Base-by-base conservation (phyloP, 495 filamentous ascomycete genomes). In the Parmelia sp. region DNA sequence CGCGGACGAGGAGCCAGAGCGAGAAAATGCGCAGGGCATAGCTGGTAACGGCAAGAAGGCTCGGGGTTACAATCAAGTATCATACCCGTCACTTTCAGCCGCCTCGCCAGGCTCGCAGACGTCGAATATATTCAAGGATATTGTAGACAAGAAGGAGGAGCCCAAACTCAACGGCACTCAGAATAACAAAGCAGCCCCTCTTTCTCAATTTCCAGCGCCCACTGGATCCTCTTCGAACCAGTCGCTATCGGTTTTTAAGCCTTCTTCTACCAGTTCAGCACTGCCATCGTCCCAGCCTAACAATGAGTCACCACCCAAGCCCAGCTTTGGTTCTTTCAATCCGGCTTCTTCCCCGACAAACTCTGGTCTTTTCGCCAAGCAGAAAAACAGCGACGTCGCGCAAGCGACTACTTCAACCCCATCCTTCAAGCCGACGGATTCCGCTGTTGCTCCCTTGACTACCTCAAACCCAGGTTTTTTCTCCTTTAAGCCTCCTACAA, bases 81-180 rank as follows among this genome's bases (percentile, higher is more conserved):
- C 65, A 39, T 63, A 71, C 42, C 68, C 63, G 8, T 42, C 65
- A 36, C 65, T 67, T 23, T 57, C 42, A 66, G 19, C 25, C 45
- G n/a, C 59, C 42, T 47, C 63, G n/a, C 36, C 47, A 49, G 42
- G 67, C n/a, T 78, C 76, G 27, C 63, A 71, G 23, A 78, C 76
- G 3, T 74, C 73, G 23, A 78, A 73, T 33, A 65, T 77, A 6
- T 75, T 78, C 70, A 76, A 71, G 56, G 68, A 65, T 33, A 73
- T 76, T 45, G 12, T 73, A 31, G 62, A 60, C 39, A 42, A 58
- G 58, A 19, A 66, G 58, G 40, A 61, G 57, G 51, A 29, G 12
- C 15, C 14, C n/a, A 53, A 25, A 19, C 17, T 29, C 33, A 62
- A 62, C 15, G 51, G 35, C 47, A 29, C 31, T 6, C 19, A 39